Conservation (phyloP, 352 stramenopile genomes). For the Phytophthora cajani region DNA sequence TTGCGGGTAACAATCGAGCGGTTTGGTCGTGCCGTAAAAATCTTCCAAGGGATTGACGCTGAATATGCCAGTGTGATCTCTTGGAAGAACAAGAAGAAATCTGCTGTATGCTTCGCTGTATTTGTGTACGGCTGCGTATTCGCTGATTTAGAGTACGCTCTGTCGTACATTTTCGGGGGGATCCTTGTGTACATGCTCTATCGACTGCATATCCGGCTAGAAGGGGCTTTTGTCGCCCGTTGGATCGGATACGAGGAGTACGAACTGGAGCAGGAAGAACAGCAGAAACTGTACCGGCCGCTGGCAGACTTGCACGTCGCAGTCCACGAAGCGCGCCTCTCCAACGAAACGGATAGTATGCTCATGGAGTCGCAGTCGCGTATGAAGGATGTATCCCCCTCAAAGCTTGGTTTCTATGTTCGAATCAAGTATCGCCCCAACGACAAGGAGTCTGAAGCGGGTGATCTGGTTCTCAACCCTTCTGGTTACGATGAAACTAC, state of each 20-base stretch:
- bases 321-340: slow-evolving; percentile 75
- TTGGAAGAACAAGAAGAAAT: slow-evolving; percentile 89
- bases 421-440: slow-evolving; percentile 85
- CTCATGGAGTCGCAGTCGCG: slow-evolving; percentile 66
- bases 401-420: slow-evolving; percentile 76
- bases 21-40: slow-evolving; percentile 67
- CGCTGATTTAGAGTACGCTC: slow-evolving; percentile 75
- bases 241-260: slow-evolving; percentile 88
- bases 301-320: slow-evolving; percentile 74
- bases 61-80: slow-evolving; percentile 83
- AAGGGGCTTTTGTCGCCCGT: slow-evolving; percentile 63
- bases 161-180: slow-evolving; percentile 69
- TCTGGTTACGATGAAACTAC: slow-evolving; percentile 71
- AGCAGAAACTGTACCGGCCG: slow-evolving; percentile 75
- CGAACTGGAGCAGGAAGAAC: slow-evolving; percentile 73
- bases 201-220: slow-evolving; percentile 68
- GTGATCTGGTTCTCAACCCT: slow-evolving; percentile 68
- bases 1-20: slow-evolving; percentile 79
- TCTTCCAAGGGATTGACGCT: slow-evolving; percentile 77
- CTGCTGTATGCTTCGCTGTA: slow-evolving; percentile 57
- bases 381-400: slow-evolving; percentile 65
- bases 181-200: slow-evolving; percentile 84
- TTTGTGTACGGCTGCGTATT: slow-evolving; percentile 79
- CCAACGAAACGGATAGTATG: slow-evolving; percentile 56
- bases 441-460: slow-evolving; percentile 59